phyloP scores from a whole-genome alignment of 306 rosid genomes.

The Acacia melanoxylon region DNA sequence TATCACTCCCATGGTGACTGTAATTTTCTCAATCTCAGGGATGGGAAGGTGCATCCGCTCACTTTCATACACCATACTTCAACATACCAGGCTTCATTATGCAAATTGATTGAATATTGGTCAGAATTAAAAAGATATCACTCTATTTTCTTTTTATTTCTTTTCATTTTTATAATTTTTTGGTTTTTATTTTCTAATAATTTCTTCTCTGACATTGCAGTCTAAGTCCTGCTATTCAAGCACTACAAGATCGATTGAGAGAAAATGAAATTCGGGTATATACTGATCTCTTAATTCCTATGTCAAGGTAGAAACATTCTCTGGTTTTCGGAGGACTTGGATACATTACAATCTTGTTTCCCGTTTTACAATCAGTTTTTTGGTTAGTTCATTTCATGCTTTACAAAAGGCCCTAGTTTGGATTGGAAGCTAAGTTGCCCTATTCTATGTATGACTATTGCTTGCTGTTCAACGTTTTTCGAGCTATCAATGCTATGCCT shows the following conservation, averaged over 20 bases:
- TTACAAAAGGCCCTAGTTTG: slow-evolving; percentile 4
- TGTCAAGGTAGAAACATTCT: slow-evolving; percentile 15
- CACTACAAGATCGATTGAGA: slow-evolving; percentile 83
- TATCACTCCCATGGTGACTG: slow-evolving; percentile 20
- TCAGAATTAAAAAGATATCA: slow-evolving; percentile 40
- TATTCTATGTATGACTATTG: background rate
- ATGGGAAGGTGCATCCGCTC: slow-evolving; percentile 89
- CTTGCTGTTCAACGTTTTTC: background rate
- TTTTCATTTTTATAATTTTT: slow-evolving; percentile 9
- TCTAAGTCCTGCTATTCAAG: slow-evolving; percentile 90
- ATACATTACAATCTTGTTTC: slow-evolving; percentile 1
- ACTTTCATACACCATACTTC: slow-evolving; percentile 90
- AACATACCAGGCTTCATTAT: slow-evolving; percentile 95
- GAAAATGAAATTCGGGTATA: slow-evolving; percentile 92
- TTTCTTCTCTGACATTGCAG: slow-evolving; percentile 50
- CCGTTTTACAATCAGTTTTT: background rate
- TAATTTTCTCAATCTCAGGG: slow-evolving; percentile 52
- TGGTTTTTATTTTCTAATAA: background rate
- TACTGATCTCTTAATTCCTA: slow-evolving; percentile 29
- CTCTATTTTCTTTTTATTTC: slow-evolving; percentile 22
- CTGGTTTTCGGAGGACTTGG: background rate
- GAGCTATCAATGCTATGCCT: background rate
- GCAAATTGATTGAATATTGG: slow-evolving; percentile 98
- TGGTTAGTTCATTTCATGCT: background rate
- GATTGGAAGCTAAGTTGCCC: slow-evolving; percentile 19